Evolutionary conservation across 75 land plant genomes (phyloP).

Genomic region (Isoetes taiwanensis): DNA sequence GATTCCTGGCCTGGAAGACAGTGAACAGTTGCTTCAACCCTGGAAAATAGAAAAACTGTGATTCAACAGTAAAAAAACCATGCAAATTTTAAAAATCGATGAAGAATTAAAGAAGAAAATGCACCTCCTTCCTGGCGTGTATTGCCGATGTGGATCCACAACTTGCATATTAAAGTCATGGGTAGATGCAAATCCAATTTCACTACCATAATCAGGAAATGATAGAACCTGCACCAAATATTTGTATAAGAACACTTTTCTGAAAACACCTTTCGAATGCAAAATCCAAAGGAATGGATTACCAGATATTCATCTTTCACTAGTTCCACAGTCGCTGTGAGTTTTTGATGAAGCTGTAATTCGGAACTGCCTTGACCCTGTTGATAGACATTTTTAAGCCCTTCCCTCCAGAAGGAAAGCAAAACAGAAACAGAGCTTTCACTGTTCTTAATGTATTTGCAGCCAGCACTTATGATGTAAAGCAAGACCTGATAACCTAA

Average conservation of each 20-base stretch:
- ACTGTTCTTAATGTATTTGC: neutral
- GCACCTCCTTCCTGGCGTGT: conserved; percentile 60
- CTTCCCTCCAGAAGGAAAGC: too few relatives aligned
- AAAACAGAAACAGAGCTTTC: too few relatives aligned
- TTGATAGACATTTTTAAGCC: too few relatives aligned
- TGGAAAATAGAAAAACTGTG: conserved; percentile 5
- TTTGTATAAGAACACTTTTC: neutral
- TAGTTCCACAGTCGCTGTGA: conserved; percentile 73
- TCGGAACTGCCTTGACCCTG: conserved; percentile 11
- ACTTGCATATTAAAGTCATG: conserved; percentile 62
- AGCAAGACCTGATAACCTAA: too few relatives aligned
- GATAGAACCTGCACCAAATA: conserved; percentile 55
- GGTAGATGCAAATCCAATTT: conserved; percentile 68
- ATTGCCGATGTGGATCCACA: conserved; percentile 41
- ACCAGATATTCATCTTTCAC: conserved; percentile 87
- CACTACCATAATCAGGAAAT: conserved; percentile 51
- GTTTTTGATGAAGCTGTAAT: conserved; percentile 47
- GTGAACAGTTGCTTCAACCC: conserved; percentile 51
- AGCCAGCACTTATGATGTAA: neutral
- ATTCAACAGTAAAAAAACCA: neutral
- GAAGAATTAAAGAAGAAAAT: neutral
- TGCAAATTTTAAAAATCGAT: neutral
- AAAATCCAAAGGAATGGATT: conserved; percentile 7
- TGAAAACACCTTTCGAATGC: neutral
- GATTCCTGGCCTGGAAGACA: conserved; percentile 37